A percentile compares a stretch with the other conserved stretches of the same genome.
Conservation (phyloP, 2,329 filamentous ascomycete genomes). For the Phyllosticta ampelicida region DNA sequence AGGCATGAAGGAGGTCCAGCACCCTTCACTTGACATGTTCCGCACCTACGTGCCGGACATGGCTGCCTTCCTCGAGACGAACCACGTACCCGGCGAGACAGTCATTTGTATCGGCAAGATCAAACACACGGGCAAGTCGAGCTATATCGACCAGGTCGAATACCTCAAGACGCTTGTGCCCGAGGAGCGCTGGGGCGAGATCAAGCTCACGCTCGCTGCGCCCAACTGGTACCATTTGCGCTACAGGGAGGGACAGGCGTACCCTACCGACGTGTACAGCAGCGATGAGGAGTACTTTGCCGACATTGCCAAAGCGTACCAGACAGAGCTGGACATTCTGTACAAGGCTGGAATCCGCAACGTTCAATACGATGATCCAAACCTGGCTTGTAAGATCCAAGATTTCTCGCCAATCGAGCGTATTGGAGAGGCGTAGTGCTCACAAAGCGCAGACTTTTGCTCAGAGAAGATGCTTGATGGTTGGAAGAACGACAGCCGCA, state of each 20-base stretch:
- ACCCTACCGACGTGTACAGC: conserved; percentile 29
- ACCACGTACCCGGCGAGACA: conserved; percentile 43
- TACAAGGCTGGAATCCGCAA: conserved; percentile 34
- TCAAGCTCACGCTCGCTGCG: conserved; percentile 55
- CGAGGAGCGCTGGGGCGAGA: conserved; percentile 47
- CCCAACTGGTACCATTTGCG: conserved; percentile 58
- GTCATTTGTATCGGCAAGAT: conserved; percentile 48
- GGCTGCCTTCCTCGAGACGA: conserved; percentile 47
- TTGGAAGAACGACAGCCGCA: conserved; percentile 47
- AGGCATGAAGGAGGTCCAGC: conserved; percentile 40
- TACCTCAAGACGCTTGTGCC: conserved; percentile 47
- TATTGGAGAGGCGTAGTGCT: neutral
- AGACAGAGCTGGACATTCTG: conserved; percentile 32
- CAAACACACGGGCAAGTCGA: conserved; percentile 41
- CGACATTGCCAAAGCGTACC: conserved; percentile 33
- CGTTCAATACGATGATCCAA: conserved; percentile 35
- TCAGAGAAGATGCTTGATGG: conserved; percentile 23
- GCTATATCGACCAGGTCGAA: conserved; percentile 46
- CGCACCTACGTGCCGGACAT: conserved; percentile 48
- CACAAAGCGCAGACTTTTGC: conserved; percentile 18
- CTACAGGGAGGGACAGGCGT: conserved; percentile 42
- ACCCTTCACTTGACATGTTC: conserved; percentile 41
- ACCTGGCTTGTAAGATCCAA: conserved; percentile 32
- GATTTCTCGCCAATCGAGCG: neutral
- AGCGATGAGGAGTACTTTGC: conserved; percentile 34